Evolutionary conservation across 495 filamentous ascomycete species (phyloP).

Genomic region (Penicillium dipodomyicola): DNA sequence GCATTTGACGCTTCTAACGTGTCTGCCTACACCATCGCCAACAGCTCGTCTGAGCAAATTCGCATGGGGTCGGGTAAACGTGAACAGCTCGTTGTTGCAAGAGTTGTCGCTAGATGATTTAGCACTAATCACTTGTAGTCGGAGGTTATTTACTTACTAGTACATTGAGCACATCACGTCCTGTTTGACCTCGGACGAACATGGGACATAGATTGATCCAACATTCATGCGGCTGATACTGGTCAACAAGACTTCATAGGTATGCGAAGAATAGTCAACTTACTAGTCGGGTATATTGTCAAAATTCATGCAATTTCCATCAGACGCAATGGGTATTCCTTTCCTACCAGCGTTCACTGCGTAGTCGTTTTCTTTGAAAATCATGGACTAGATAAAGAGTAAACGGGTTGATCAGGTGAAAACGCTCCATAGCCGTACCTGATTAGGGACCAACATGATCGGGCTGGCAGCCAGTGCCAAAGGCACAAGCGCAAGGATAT

Average conservation of each 20-base stretch:
- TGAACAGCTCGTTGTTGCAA: constrained; percentile 5
- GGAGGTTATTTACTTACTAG: neutral
- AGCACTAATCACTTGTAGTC: neutral
- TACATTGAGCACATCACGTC: constrained; percentile 8
- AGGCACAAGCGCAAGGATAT: constrained; percentile 3
- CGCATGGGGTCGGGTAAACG: constrained; percentile 4
- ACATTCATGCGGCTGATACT: constrained; percentile 2
- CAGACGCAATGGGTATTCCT: neutral
- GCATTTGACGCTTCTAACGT: constrained; percentile 1
- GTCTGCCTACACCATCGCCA: neutral
- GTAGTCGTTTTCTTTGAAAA: constrained; percentile 5
- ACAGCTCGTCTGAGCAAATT: neutral
- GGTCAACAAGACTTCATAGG: neutral
- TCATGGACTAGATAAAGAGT: constrained; percentile 4
- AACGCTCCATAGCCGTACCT: neutral
- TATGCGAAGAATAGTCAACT: neutral
- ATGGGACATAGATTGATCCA: constrained; percentile 9
- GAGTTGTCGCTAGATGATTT: neutral
- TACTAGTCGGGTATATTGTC: constrained; percentile 1
- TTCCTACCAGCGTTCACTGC: neutral
- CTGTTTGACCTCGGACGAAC: neutral
- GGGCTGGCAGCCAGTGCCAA: constrained; percentile 5
- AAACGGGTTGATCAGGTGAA: neutral
- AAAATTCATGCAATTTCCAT: constrained; percentile 2
- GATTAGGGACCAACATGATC: neutral